Evolutionary conservation across 257 asterid genomes (phyloP), one percentile per base, ranked within the genome.

Genomic region (Coffea canephora): DNA sequence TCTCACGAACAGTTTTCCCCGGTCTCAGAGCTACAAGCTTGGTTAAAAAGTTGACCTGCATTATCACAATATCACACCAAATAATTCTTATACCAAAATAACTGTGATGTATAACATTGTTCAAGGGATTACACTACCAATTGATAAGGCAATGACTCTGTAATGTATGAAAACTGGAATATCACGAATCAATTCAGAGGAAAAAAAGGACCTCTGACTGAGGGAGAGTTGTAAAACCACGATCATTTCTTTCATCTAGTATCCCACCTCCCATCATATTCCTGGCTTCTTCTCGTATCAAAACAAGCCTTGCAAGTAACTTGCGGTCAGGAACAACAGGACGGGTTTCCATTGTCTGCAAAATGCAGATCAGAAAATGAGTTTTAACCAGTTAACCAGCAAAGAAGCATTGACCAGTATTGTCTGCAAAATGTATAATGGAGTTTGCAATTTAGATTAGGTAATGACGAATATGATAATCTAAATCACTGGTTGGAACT

Each of bases 261-360:
- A 95, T 84, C 81, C 99, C 99, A 81, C 99, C 99, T 36, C 99
- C 98, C 98, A 95, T 92, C 99, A 93, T 95, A 83, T 87, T 87
- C 85, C 97, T 91, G 69, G 99, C 97, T 90, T 95, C 99, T 92
- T 95, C 99, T 92, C 98, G 89, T 82, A 95, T 87, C 86, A 95
- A 89, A 84, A 91, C 98, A 55, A 95, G 96, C 88, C 98, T 91
- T 59, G 97, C 99, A 71, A 95, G 98, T 75, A 95, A 90, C 93
- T 93, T 95, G 78, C 97, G 86, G 80, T 93, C 97, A 66, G 97
- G 98, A 81, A 95, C 81, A 71, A 78, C 87, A 16, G 95, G 89
- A 57, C 96, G 97, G 65, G 96, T 82, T 89, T 95, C 99, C 99
- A 95, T 95, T 21, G 97, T 88, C 98, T 93, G 85, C 82, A 78